phyloP scores from a whole-genome alignment of 2,329 filamentous ascomycete species.

The Parastagonospora avenae region DNA sequence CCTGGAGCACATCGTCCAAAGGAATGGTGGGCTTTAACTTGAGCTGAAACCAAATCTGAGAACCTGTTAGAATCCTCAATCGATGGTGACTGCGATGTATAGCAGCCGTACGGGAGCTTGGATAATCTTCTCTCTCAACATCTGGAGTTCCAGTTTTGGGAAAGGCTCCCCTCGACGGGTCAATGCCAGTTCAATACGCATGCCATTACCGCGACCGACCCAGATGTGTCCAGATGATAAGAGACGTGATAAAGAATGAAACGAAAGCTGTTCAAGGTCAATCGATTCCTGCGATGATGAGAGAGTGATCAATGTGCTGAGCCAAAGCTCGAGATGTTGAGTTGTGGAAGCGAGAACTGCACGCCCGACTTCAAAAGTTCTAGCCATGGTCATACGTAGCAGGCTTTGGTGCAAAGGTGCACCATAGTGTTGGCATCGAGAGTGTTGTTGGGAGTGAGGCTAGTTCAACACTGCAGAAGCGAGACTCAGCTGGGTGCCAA shows the following conservation, averaged over 20 bases:
- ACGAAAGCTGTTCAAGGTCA: constrained; percentile 28
- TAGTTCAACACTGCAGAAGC: not conserved
- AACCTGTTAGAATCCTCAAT: not conserved
- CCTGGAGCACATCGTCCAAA: not conserved
- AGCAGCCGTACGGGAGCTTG: constrained; percentile 34
- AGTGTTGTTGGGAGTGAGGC: constrained; percentile 1
- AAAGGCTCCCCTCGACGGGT: constrained; percentile 32
- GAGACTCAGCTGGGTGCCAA: not conserved
- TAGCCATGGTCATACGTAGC: constrained; percentile 24
- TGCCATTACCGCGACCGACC: constrained; percentile 38
- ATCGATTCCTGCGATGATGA: constrained; percentile 30
- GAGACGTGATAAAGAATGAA: constrained; percentile 17
- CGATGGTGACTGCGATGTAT: not conserved
- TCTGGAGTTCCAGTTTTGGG: constrained; percentile 17
- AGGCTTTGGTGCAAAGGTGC: constrained; percentile 3
- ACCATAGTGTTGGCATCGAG: constrained; percentile 3
- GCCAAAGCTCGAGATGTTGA: constrained; percentile 41
- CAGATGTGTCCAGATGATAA: constrained; percentile 36
- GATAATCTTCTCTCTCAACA: constrained; percentile 30
- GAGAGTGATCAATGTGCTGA: constrained; percentile 43
- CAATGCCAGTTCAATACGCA: constrained; percentile 37
- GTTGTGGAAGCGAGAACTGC: constrained; percentile 35
- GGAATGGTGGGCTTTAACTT: constrained; percentile 29
- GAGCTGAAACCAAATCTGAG: constrained; percentile 44
- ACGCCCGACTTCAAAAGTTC: constrained; percentile 40